Base-by-base conservation (phyloP, 495 filamentous ascomycete genomes). In the Pseudomonodictys pantanalensis region DNA sequence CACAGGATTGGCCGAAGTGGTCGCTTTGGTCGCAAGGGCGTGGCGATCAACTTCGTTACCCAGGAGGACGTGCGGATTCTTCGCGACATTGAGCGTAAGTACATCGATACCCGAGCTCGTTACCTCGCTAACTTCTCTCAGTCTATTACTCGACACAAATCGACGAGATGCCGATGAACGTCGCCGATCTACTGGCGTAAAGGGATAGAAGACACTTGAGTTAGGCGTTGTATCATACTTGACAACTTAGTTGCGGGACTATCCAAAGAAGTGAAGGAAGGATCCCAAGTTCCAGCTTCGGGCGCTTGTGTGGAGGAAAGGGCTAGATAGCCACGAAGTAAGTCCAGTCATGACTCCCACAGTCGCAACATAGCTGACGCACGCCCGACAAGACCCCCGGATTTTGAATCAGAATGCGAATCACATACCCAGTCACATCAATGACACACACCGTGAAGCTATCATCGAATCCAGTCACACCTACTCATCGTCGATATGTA, bases 121-220 rank as follows among this genome's bases (percentile, higher is more conserved):
- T 39, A n/a, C 32, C 8, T 52, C 63, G 41, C 76, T 82, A 69
- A 80, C 54, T 12, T n/a, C 33, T 9, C 25, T 28, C 42, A 86
- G 84, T 91, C 65, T 96, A 95, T 74, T 96, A 96, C 74, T 95
- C 90, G 32, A 98, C 93, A 45, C 93, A 98, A 76, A 98, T 98
- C 63, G 93, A 98, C 69, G 93, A 98, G 80, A 98, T 98, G 93
- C 93, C 93, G 24, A 97, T 98, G 93, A 97, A 97, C 69, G 64
- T 67, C 15, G 64, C 64, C 6, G 64, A 65, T 41, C 46, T 65
- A 5, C 62, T 65, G 43, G 17, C 56, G 4, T 64, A 55, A 58
- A 15, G 1, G 22, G 11, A 25, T 23, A 26, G 17, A 17, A 23
- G 49, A 23, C 28, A 22, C 28, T 30, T 29, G 18, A 28, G 11